These are phyloP conservation scores for Neurospora discreta DNA, from an alignment of 495 filamentous ascomycete species.

Conservation along the genomic window DNA sequence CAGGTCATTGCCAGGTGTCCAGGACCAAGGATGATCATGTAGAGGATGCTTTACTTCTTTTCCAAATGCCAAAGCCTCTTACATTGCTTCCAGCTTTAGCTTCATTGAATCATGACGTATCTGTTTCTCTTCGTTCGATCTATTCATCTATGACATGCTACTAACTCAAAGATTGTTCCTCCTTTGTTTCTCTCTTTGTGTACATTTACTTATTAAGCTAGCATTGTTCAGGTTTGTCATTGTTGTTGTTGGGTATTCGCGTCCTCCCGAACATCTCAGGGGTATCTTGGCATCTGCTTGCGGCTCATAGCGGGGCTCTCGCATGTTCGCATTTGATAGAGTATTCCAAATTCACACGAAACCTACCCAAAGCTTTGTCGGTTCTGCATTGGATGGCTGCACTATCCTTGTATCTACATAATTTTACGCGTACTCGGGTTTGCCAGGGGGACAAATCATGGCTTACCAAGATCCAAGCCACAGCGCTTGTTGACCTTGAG, in stretches of 20 bases:
- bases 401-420: not conserved
- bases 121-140: not conserved
- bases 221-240: not conserved
- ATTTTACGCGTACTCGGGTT: not conserved
- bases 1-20: not conserved
- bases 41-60: not conserved
- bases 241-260: not conserved
- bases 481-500: not conserved
- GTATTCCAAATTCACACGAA: no score
- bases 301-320: not conserved
- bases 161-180: not conserved
- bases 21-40: not conserved
- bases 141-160: not conserved
- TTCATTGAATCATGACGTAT: not conserved
- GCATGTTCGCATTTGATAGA: not conserved
- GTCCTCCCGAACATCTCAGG: not conserved
- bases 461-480: not conserved
- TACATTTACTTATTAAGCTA: no score
- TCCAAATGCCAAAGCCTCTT: not conserved
- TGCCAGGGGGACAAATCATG: not conserved
- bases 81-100: no score
- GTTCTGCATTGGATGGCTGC: not conserved
- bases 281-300: not conserved
- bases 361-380: not conserved
- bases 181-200: not conserved